Conservation (phyloP, 306 rosid genomes). For the Myrica gale region DNA sequence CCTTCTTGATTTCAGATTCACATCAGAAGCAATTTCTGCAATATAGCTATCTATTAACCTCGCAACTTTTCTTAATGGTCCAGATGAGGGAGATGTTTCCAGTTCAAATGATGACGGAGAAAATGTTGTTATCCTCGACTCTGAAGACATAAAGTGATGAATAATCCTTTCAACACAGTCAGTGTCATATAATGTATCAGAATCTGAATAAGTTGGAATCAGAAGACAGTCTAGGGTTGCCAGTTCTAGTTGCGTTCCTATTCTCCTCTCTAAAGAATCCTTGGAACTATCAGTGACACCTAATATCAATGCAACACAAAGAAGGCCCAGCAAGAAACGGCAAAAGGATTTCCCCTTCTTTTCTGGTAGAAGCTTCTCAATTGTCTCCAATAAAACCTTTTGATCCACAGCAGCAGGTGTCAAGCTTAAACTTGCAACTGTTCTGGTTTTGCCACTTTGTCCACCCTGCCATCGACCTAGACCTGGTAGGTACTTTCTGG, state of each 20-base stretch:
- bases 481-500: slow-evolving; percentile 89
- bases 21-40: slow-evolving; percentile 64
- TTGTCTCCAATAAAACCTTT: slow-evolving; percentile 63
- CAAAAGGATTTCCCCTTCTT: slow-evolving; percentile 82
- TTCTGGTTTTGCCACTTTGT: slow-evolving; percentile 57
- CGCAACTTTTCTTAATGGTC: slow-evolving; percentile 57
- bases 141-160: slow-evolving; percentile 54
- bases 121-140: slow-evolving; percentile 49
- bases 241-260: slow-evolving; percentile 86
- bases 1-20: slow-evolving; percentile 44
- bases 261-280: slow-evolving; percentile 75
- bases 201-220: slow-evolving; percentile 80
- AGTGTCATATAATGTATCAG: slow-evolving; percentile 70
- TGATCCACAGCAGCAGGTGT: slow-evolving; percentile 77
- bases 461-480: slow-evolving; percentile 83
- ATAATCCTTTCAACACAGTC: slow-evolving; percentile 72
- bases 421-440: slow-evolving; percentile 74
- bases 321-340: slow-evolving; percentile 82
- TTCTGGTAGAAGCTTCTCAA: slow-evolving; percentile 80
- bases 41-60: slow-evolving; percentile 50
- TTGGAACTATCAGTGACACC: slow-evolving; percentile 55
- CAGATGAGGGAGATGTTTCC: slow-evolving; percentile 60
- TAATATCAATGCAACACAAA: slow-evolving; percentile 80
- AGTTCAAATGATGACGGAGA: slow-evolving; percentile 65
- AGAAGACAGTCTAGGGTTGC: slow-evolving; percentile 84